Base-by-base conservation (phyloP, 1,284 basidiomycete species). In the Malassezia arunalokei region DNA sequence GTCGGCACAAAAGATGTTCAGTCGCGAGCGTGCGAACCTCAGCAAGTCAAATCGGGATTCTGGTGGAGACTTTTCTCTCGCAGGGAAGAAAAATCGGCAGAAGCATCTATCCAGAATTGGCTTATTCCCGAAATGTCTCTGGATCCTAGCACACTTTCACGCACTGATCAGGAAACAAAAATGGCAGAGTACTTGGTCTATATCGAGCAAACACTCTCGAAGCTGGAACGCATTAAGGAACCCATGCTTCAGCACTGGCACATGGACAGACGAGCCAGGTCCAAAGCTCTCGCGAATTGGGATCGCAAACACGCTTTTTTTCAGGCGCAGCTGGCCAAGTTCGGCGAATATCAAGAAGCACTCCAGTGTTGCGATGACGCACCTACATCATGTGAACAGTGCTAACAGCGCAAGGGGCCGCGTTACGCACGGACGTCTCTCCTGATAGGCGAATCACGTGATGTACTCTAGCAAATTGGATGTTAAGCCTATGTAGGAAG, bases 311-410 rank as follows among this genome's bases (percentile, higher is more conserved):
- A 85, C 7, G 83, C 86, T 66, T 87, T 87, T 73, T 76, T 96
- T 40, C 78, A 91, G 50, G 82, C 84, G 12, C 92, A 98, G 75
- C 86, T 89, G 44, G 85, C 89, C 71, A 96, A 96, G 73, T 98
- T 94, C 74, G 83, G 88, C 48, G 85, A 84, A n/a, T 98, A 98
- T 74, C 83, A 90, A 54, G 88, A 94, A 58, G 85, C 86, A 6
- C 77, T 98, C 9, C 2, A 35, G 33, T 24, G 20, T 24, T 24
- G 20, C 4, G 20, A 24, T 24, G 33, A 35, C 33, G 3, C 33
- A 35, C 33, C 33, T 35, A 28, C 15, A 35, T 6, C 20, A 24
- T 24, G 20, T 24, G 20, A 24, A 4, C 20, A 24, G 20, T 24
- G 2, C 20, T 4, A 24, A 24, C 20, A 24, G 20, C 20, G 20